phyloP scores from a whole-genome alignment of 2,329 filamentous ascomycete genomes.

The Paramyrothecium roridum region DNA sequence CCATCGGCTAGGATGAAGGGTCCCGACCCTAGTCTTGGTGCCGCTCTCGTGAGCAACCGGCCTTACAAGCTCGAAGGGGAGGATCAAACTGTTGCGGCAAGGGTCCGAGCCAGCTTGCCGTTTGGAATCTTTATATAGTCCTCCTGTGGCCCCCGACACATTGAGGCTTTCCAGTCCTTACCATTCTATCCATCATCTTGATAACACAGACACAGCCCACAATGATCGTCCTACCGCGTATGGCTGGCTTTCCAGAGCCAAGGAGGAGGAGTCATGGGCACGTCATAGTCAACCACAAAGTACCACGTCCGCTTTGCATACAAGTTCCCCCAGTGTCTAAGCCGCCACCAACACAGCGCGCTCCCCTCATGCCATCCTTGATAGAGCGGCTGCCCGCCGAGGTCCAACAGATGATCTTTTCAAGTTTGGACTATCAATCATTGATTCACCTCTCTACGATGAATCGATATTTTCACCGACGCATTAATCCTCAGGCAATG shows the following conservation, averaged over 20 bases:
- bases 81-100: no score
- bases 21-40: no score
- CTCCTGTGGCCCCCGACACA: no score
- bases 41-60: no score
- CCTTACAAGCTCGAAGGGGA: no score
- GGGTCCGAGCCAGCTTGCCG: no score
- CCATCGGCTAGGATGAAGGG: no score
- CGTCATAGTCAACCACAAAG: constrained; percentile 4
- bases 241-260: constrained; percentile 12
- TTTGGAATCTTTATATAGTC: no score
- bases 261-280: constrained; percentile 9
- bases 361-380: constrained; percentile 14
- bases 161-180: background rate
- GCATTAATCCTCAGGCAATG: constrained; percentile 28
- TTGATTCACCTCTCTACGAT: constrained; percentile 34
- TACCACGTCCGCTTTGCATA: constrained; percentile 4
- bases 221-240: constrained; percentile 26
- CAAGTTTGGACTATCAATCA: constrained; percentile 35
- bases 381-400: constrained; percentile 31
- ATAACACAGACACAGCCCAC: constrained; percentile 4
- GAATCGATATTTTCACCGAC: constrained; percentile 29
- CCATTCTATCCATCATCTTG: background rate
- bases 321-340: background rate
- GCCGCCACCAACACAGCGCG: constrained; percentile 5
- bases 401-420: constrained; percentile 28